A percentile compares a stretch with the other conserved stretches of the same genome.
Evolutionary conservation across 345 rosid genomes (phyloP).

Genomic region (Moricandia arvensis): DNA sequence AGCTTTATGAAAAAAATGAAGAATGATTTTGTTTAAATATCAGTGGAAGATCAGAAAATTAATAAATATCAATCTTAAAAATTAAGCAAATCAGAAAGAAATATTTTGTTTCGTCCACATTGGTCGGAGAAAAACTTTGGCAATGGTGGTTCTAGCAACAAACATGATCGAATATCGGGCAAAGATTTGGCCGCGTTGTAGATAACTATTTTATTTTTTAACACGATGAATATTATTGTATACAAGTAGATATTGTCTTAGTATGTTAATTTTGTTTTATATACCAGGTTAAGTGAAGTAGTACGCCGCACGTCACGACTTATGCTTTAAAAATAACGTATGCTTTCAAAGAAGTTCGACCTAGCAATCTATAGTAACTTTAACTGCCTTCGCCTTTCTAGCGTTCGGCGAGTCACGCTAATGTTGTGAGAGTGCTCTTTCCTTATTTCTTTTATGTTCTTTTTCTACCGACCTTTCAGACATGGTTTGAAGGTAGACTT

Average conservation of each 20-base stretch:
- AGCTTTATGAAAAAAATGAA: background rate
- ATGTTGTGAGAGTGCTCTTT: background rate
- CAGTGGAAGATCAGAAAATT: background rate
- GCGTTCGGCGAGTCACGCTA: background rate
- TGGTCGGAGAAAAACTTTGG: background rate
- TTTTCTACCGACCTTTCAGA: background rate
- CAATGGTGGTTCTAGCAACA: background rate
- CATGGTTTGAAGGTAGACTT: background rate
- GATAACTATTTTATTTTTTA: background rate
- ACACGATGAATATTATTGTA: background rate
- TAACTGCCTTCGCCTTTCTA: background rate
- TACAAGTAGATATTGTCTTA: background rate
- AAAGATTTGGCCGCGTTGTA: background rate
- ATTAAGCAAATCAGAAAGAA: background rate
- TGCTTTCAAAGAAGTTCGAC: background rate
- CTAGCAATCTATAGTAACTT: background rate
- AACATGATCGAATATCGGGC: background rate
- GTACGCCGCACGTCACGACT: background rate
- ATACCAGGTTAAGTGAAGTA: background rate
- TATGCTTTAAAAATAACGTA: background rate
- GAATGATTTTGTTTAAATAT: background rate
- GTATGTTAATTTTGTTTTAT: background rate
- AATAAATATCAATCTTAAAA: background rate
- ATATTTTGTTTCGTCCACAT: too few relatives aligned
- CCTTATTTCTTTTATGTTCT: background rate